Percentiles rank a stretch among this genome's conserved stretches.
Evolutionary conservation across 495 filamentous ascomycete genomes (phyloP).

Genomic region (Lepraria neglecta): DNA sequence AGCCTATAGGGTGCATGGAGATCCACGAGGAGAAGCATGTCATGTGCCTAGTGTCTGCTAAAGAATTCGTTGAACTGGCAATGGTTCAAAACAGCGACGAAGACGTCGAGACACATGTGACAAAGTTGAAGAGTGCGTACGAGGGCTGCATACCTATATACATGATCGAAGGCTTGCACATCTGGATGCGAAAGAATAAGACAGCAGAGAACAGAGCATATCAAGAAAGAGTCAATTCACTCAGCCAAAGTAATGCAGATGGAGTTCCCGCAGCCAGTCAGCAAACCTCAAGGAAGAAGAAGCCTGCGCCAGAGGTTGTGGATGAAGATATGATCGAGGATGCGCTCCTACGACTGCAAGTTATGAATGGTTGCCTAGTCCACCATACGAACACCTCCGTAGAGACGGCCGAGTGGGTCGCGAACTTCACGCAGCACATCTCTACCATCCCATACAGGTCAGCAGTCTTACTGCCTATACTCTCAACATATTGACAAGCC

Average conservation of each 20-base stretch:
- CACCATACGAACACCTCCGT: slow-evolving; percentile 58
- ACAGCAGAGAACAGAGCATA: slow-evolving; percentile 62
- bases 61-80: slow-evolving; percentile 58
- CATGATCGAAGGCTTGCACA: slow-evolving; percentile 64
- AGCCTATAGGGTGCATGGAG: slow-evolving; percentile 50
- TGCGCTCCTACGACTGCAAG: slow-evolving; percentile 65
- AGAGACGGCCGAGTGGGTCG: slow-evolving; percentile 73
- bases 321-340: slow-evolving; percentile 70
- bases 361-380: slow-evolving; percentile 59
- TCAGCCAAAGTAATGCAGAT: slow-evolving; percentile 41
- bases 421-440: slow-evolving; percentile 74
- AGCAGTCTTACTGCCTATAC: slow-evolving; percentile 1
- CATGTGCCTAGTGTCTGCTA: slow-evolving; percentile 58
- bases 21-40: slow-evolving; percentile 61
- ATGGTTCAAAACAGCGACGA: slow-evolving; percentile 31
- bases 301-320: slow-evolving; percentile 31
- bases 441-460: slow-evolving; percentile 67
- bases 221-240: slow-evolving; percentile 50
- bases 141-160: slow-evolving; percentile 56
- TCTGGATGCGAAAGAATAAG: slow-evolving; percentile 64
- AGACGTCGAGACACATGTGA: slow-evolving; percentile 56
- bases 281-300: slow-evolving; percentile 27
- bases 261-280: slow-evolving; percentile 14
- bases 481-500: not conserved
- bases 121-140: slow-evolving; percentile 49